Evolutionary conservation across 1,139 yeast species (phyloP), one percentile per base, ranked within the genome.

Genomic region (Saccharomyces uvarum): DNA sequence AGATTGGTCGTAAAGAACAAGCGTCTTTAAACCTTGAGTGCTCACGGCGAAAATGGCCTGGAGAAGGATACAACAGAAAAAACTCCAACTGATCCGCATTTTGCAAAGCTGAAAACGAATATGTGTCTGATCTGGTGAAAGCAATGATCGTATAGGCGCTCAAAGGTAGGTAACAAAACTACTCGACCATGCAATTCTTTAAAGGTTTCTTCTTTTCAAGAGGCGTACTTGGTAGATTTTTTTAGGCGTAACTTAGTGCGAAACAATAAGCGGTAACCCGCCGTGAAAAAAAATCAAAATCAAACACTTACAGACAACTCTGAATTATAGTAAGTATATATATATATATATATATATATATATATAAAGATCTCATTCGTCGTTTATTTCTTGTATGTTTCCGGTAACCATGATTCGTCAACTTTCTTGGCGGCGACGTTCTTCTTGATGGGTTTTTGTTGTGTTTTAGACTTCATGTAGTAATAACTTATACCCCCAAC

Each of bases 351-450:
- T 38, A 38, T 11, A 16, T 38, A n/a, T n/a, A n/a, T 16, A 16
- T 11, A 38, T 38, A 13, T 4, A 38, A 6, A 9, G 44, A 3
- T 38, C 44, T 38, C n/a, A 38, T 16, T 16, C 13, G 6, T 14
- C 19, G 24, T 9, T 44, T 69, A 70, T 57, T 70, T 73, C 62
- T 72, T 62, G 63, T 79, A 79, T 51, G 71, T 67, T 59, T 78
- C 81, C 58, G 87, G 87, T 61, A 83, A 74, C 87, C 86, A 81
- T 56, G 80, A 73, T 63, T 76, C 79, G 63, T 78, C 82, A 61
- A 74, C 73, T 53, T 71, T 66, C 24, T 74, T 70, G 16, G 65
- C 54, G 14, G 63, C 60, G 26, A 59, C 54, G 11, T 55, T 56
- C 44, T 54, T 55, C 58, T 54, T 59, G 57, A 53, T 64, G 65